phyloP scores from a whole-genome alignment of 768 basidiomycete species.

The Tylopilus intermedius region DNA sequence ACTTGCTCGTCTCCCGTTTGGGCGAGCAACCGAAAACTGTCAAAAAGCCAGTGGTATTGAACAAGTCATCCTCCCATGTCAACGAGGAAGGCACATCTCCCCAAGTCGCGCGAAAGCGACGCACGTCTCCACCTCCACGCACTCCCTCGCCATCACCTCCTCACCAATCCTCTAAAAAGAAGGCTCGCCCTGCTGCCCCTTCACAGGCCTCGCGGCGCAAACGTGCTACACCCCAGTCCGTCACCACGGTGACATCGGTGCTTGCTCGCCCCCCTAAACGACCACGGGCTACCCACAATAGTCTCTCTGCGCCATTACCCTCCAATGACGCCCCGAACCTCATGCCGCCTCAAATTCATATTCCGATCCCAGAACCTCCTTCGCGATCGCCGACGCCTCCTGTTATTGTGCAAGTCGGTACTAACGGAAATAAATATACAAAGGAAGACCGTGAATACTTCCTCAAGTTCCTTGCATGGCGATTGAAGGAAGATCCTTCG shows the following conservation, averaged over 20 bases:
- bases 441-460: constrained; percentile 63
- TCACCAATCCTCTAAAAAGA: constrained; percentile 24
- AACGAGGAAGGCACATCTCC: constrained; percentile 13
- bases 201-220: constrained; percentile 25
- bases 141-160: constrained; percentile 12
- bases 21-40: constrained; percentile 25
- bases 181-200: constrained; percentile 19
- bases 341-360: constrained; percentile 57
- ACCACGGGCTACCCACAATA: constrained; percentile 49
- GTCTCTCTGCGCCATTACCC: constrained; percentile 43
- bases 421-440: constrained; percentile 60
- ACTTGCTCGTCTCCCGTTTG: constrained; percentile 32
- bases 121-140: constrained; percentile 15
- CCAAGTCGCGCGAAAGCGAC: constrained; percentile 36
- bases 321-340: constrained; percentile 39
- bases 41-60: constrained; percentile 26
- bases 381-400: constrained; percentile 70
- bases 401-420: constrained; percentile 39
- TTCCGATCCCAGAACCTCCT: constrained; percentile 58
- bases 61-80: constrained; percentile 6
- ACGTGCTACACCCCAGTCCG: constrained; percentile 16
- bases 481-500: constrained; percentile 48
- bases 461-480: constrained; percentile 61
- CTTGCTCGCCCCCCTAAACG: constrained; percentile 28
- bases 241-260: constrained; percentile 18